Conservation (phyloP, 768 basidiomycete species). For the Kockovaella imperatae region DNA sequence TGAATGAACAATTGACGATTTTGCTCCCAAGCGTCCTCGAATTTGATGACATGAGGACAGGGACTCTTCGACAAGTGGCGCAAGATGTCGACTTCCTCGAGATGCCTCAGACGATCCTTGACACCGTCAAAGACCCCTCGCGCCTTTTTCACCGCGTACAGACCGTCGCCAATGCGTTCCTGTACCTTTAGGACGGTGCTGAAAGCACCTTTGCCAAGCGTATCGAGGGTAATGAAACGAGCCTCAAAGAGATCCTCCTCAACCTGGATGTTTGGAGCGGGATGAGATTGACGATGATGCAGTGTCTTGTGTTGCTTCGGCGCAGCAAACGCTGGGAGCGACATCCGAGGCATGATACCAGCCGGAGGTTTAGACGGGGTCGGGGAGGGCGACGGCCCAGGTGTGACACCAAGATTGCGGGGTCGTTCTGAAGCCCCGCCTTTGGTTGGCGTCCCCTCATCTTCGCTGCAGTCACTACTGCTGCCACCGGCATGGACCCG, state of each 20-base stretch:
- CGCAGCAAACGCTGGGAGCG: constrained; percentile 30
- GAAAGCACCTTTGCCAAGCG: constrained; percentile 87
- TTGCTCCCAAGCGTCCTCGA: constrained; percentile 95
- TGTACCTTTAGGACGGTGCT: constrained; percentile 66
- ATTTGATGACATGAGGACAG: constrained; percentile 67
- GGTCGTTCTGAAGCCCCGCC: constrained; percentile 9
- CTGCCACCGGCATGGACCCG: constrained; percentile 26
- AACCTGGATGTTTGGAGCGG: constrained; percentile 10
- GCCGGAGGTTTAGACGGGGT: neutral
- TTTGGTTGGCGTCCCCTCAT: constrained; percentile 42
- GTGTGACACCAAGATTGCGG: neutral
- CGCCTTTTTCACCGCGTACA: constrained; percentile 88
- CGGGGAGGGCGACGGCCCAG: neutral
- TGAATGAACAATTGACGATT: constrained; percentile 81
- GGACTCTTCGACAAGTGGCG: constrained; percentile 55
- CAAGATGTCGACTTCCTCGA: constrained; percentile 90
- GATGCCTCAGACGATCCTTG: constrained; percentile 75
- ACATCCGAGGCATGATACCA: constrained; percentile 29
- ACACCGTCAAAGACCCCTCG: constrained; percentile 77
- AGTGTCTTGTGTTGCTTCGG: constrained; percentile 26
- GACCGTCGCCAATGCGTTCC: constrained; percentile 49
- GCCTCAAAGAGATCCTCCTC: constrained; percentile 56
- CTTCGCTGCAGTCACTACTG: constrained; percentile 32
- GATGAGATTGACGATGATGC: constrained; percentile 32
- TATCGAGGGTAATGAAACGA: constrained; percentile 74